Conservation (phyloP, 257 asterid species). For the Solanum appendiculatum region DNA sequence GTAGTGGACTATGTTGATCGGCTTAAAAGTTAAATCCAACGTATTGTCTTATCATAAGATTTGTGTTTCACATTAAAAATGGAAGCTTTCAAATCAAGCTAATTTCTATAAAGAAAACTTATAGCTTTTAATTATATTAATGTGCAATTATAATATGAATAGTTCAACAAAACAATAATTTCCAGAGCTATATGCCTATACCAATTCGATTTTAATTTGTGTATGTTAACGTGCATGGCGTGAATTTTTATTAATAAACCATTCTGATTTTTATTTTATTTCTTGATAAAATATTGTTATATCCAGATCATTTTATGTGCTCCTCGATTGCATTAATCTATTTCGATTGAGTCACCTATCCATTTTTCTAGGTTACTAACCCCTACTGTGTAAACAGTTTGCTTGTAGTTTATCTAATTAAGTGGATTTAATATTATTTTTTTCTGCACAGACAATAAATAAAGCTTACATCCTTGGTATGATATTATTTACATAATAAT, state of each 20-base stretch:
- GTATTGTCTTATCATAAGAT: not conserved
- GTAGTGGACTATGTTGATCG: not conserved
- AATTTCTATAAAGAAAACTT: not conserved
- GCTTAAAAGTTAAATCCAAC: not conserved
- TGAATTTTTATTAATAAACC: not conserved
- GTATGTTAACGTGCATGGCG: not conserved
- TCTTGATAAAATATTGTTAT: not conserved
- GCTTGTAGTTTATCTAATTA: no score
- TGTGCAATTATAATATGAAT: not conserved
- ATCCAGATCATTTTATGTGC: not conserved
- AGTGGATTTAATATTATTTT: no score
- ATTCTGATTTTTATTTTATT: not conserved
- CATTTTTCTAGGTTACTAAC: no score
- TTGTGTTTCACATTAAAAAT: not conserved
- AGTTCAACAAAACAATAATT: not conserved
- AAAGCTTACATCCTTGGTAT: no score
- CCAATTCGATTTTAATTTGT: not conserved
- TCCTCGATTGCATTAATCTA: not conserved
- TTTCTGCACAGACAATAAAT: no score
- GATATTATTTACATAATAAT: no score
- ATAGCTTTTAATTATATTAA: not conserved
- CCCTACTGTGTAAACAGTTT: no score
- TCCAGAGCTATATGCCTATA: not conserved
- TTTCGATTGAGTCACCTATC: no score
- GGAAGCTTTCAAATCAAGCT: not conserved